A percentile compares a stretch with the other conserved stretches of the same genome.
Evolutionary conservation across 805 yeast species (phyloP).

Genomic region (Candida corydali): DNA sequence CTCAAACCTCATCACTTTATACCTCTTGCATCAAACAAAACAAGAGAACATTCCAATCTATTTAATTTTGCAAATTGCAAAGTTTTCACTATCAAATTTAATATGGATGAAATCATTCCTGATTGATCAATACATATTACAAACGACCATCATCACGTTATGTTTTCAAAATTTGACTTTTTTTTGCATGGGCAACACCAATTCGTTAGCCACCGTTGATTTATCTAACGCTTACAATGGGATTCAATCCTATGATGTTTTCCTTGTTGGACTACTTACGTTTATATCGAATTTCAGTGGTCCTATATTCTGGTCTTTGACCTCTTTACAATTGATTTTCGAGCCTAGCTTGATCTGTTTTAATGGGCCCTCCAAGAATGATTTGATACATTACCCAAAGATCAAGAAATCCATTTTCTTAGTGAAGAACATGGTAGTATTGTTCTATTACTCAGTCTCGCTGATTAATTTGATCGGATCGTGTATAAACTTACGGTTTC

Average conservation of each 20-base stretch:
- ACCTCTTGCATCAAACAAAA: conserved; percentile 54
- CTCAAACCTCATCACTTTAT: conserved; percentile 30
- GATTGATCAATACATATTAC: conserved; percentile 17
- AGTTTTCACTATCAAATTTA: conserved; percentile 15
- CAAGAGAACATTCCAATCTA: conserved; percentile 54
- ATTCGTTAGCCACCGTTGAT: conserved; percentile 87
- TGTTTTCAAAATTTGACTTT: conserved; percentile 72
- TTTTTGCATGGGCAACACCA: conserved; percentile 86
- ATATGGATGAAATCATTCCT: conserved; percentile 9
- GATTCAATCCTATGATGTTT: conserved; percentile 60
- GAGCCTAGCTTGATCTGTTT: conserved; percentile 23
- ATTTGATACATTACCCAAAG: conserved; percentile 14
- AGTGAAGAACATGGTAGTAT: conserved; percentile 30
- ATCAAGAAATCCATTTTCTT: conserved; percentile 32
- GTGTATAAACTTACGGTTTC: conserved; percentile 73
- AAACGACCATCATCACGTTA: conserved; percentile 35
- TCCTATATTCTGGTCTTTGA: conserved; percentile 75
- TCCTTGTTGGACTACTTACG: conserved; percentile 72
- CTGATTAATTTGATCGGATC: conserved; percentile 60
- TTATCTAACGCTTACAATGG: conserved; percentile 93
- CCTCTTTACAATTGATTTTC: conserved; percentile 36
- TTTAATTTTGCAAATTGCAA: conserved; percentile 30
- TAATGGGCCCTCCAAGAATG: conserved; percentile 9
- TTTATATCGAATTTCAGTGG: conserved; percentile 83
- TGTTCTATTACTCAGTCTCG: conserved; percentile 56